A percentile compares a stretch with the other conserved stretches of the same genome.
Evolutionary conservation across 352 stramenopile genomes (phyloP).

Genomic region (Discostella stelligera): DNA sequence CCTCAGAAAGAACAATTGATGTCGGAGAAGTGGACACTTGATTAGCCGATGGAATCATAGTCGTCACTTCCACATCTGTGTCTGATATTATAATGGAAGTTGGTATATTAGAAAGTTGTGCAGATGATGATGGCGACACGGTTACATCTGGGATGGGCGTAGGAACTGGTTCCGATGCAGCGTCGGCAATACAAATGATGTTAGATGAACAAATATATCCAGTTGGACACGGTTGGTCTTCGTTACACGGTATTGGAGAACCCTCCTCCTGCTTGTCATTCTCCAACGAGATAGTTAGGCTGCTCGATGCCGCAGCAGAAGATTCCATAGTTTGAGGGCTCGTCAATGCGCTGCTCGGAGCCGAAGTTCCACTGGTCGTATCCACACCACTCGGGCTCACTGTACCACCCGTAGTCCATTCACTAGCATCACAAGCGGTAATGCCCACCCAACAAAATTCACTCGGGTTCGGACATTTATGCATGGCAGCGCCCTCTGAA

Average conservation of each 20-base stretch:
- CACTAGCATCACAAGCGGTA: slow-evolving; percentile 37
- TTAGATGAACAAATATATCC: slow-evolving; percentile 32
- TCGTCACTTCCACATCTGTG: background rate
- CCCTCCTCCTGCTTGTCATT: background rate
- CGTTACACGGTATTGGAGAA: slow-evolving; percentile 23
- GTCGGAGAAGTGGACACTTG: slow-evolving; percentile 24
- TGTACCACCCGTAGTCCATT: slow-evolving; percentile 12
- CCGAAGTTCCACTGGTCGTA: background rate
- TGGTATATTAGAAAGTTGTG: slow-evolving; percentile 13
- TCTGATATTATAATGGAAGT: background rate
- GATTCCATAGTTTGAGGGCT: slow-evolving; percentile 8
- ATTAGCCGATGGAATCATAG: background rate
- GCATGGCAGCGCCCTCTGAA: slow-evolving; percentile 27
- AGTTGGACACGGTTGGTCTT: slow-evolving; percentile 18
- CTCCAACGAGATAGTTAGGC: background rate
- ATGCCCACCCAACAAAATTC: slow-evolving; percentile 48
- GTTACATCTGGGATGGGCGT: slow-evolving; percentile 3
- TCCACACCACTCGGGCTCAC: background rate
- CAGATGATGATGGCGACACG: slow-evolving; percentile 2
- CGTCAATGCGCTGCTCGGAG: background rate
- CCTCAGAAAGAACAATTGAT: slow-evolving; percentile 21
- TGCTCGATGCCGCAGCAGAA: background rate
- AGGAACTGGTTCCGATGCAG: background rate
- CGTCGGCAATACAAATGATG: slow-evolving; percentile 18
- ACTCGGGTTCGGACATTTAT: slow-evolving; percentile 21